phyloP scores from a whole-genome alignment of 306 rosid genomes.

The Ammopiptanthus mongolicus region DNA sequence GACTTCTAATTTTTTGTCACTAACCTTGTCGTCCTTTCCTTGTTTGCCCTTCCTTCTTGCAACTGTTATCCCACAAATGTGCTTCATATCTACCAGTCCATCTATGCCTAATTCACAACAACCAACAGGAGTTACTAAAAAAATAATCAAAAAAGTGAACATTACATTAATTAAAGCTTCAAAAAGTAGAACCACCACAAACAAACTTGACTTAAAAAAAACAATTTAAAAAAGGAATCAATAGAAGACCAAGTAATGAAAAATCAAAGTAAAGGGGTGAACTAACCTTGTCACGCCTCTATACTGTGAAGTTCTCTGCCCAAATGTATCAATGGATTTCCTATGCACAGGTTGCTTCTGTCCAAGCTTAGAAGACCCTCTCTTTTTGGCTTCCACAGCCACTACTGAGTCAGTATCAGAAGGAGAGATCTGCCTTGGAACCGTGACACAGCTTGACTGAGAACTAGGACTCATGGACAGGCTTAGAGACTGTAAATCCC shows the following conservation, averaged over 20 bases:
- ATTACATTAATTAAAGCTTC: neutral
- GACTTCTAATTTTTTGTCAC: neutral
- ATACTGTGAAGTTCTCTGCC: conserved; percentile 94
- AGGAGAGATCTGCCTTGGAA: conserved; percentile 56
- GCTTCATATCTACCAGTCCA: conserved; percentile 98
- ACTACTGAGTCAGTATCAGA: conserved; percentile 24
- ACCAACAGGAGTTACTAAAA: neutral
- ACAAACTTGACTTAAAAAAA: neutral
- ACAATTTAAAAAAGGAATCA: neutral
- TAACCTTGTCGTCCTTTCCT: conserved; percentile 95
- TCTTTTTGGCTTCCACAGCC: conserved; percentile 51
- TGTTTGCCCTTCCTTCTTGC: conserved; percentile 95
- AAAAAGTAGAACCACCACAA: neutral
- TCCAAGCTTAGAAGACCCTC: conserved; percentile 49
- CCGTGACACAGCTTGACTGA: conserved; percentile 73
- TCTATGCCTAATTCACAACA: conserved; percentile 49
- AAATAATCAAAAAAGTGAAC: neutral
- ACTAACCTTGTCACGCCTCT: conserved; percentile 89
- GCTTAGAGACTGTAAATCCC: conserved; percentile 59
- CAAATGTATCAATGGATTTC: conserved; percentile 86
- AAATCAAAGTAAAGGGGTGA: neutral
- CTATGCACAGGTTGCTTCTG: conserved; percentile 80
- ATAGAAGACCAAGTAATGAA: neutral
- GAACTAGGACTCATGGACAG: conserved; percentile 86
- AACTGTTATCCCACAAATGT: conserved; percentile 94